Base-by-base conservation (phyloP, 768 basidiomycete species). In the Leccinum uliginosum region DNA sequence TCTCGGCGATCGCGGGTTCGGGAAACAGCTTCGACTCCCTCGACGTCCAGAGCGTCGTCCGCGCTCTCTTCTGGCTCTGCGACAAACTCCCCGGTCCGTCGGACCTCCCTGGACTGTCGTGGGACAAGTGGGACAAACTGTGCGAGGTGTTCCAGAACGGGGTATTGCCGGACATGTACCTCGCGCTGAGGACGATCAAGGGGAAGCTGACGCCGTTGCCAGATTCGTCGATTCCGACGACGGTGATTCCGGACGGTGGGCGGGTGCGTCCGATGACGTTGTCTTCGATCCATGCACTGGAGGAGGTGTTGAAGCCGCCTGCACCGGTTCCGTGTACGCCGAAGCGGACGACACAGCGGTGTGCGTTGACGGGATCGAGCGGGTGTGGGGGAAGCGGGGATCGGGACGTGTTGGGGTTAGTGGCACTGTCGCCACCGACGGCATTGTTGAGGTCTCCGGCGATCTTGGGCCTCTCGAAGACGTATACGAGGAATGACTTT, bases 401-500 rank as follows among this genome's bases (percentile, higher is more conserved):
- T 24, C 56, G 63, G 24, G 65, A 66, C 10, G 66, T 66, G 83
- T 71, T 91, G 27, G 84, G 82, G 17, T 76, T 87, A 32, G 80
- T 86, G 6, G 76, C 81, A 6, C 79, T 88, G 23, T 89, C 87
- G 3, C 89, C 87, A 4, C 85, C 87, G 3, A 81, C 83, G 9
- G 82, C 87, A 6, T 62, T 91, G 23, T 74, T 90, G 50, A 78
- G 89, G 38, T 87, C 86, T 0, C 86, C 88, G 0, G 84, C 84
- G 0, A 82, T 84, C 23, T 87, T 87, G 0, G 88, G 87, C 17
- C 77, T 93, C 26, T 92, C 91, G 11, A 93, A 92, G 73, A 91
- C 81, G 58, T 93, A 93, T 61, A 70, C 68, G 21, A 87, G 82
- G 67, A 91, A 93, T 62, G 91, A 93, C 69, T 93, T 93, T 63